Conservation (phyloP, 1,284 basidiomycete species). For the Trichosporon coremiiforme region DNA sequence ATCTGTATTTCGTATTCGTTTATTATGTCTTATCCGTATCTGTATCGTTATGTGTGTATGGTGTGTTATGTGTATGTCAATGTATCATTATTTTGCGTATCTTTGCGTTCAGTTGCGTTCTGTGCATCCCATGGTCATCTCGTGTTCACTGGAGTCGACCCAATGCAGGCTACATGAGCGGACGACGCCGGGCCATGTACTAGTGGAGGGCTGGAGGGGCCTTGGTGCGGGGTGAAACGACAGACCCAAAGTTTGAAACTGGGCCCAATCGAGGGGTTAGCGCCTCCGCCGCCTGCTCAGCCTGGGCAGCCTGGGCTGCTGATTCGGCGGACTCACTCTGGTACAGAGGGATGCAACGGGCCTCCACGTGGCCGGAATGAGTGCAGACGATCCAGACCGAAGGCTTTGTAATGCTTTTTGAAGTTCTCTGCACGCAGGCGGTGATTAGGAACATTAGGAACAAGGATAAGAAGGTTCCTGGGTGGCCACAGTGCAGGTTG, state of each 20-base stretch:
- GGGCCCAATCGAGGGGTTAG: background rate
- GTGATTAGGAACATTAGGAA: background rate
- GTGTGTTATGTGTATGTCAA: background rate
- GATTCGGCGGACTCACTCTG: background rate
- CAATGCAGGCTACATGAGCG: too few species aligned
- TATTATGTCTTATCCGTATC: too few species aligned
- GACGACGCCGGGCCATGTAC: too few species aligned
- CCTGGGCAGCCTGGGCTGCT: too few species aligned
- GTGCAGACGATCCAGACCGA: background rate
- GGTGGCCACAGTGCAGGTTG: background rate
- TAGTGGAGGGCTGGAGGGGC: too few species aligned
- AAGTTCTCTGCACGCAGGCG: background rate
- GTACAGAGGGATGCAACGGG: background rate
- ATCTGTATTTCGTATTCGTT: conserved; percentile 5
- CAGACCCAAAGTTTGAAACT: conserved; percentile 1
- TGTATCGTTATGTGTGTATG: background rate
- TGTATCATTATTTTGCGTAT: too few species aligned
- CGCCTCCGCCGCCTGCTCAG: too few species aligned
- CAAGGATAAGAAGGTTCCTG: background rate
- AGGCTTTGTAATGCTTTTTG: background rate
- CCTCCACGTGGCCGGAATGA: background rate
- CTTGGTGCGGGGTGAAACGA: background rate
- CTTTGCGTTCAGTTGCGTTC: background rate
- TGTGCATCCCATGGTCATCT: background rate
- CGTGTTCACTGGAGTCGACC: background rate